These are phyloP conservation scores for Colletotrichum sp. DNA, from an alignment of 2,329 filamentous ascomycete species.

Conservation along the genomic window DNA sequence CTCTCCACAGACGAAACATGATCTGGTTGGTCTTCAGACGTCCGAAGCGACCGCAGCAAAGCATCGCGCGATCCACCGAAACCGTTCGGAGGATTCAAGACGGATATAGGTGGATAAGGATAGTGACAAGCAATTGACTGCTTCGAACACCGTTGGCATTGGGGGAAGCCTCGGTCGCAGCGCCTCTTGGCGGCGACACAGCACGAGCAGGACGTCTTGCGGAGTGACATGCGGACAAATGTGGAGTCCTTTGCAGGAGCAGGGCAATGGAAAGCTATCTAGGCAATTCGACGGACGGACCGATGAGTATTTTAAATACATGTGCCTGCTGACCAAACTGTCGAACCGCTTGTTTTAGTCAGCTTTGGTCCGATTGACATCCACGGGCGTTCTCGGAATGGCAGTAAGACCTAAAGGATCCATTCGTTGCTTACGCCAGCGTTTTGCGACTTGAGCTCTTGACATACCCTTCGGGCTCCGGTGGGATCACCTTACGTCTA, in stretches of 20 bases:
- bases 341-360: neutral
- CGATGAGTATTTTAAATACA: neutral
- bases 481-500: neutral
- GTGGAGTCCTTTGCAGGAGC: neutral
- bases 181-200: conserved; percentile 6
- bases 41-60: neutral
- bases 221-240: conserved; percentile 13
- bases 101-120: neutral
- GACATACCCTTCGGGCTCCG: neutral
- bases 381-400: neutral
- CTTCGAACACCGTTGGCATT: neutral
- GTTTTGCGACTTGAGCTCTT: neutral
- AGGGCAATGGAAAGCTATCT: neutral
- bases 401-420: neutral
- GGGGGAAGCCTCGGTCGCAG: neutral
- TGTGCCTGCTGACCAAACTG: neutral
- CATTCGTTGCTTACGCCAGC: neutral
- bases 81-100: neutral
- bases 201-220: neutral
- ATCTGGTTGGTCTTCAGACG: neutral
- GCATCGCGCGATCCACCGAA: neutral
- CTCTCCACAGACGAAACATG: neutral
- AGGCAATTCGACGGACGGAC: neutral
- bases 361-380: neutral
- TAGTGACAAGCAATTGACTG: conserved; percentile 1